Evolutionary conservation across 2,329 filamentous ascomycete genomes (phyloP), one percentile per base, ranked within the genome.

Genomic region (Sordariomycetes sp.): DNA sequence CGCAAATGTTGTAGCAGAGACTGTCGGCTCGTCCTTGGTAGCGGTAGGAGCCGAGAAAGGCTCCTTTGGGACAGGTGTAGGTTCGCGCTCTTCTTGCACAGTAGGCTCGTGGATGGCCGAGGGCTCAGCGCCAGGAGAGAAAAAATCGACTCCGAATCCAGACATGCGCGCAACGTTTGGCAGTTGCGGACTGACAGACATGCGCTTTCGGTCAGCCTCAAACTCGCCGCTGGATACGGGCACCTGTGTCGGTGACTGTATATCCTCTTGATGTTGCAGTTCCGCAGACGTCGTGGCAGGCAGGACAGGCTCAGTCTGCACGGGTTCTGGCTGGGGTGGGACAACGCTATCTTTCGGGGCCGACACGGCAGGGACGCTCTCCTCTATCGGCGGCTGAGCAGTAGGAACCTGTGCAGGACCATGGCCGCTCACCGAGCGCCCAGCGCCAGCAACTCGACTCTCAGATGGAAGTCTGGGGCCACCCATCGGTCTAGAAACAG

Each of bases 81-180:
- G 21, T 15, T 17, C 31, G 8, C 21, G 11, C 16, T 35, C 33
- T 24, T 24, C 33, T 14, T 32, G 29, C 8, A 27, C 16, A 14
- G 16, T 17, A 21, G 16, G n/a, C 16, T 30, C 25, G 9, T 10
- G 17, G 8, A 17, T 15, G 8, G 17, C 9, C 21, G 28, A 10
- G 20, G 19, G 12, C 18, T 24, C 32, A 12, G 36, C 20, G 20
- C 27, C 16, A 11, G 16, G 6, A 10, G 38, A 26, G 14, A 79
- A 77, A 28, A 79, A 60, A 38, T 77, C 72, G 27, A 70, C 58
- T 2, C 73, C 72, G 47, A 80, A 80, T 2, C 63, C 63, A 27
- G 76, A 80, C 58, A 79, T 60, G 18, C 75, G 70, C 10, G 64
- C 59, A 4, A 81, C 46, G 39, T 73, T 63, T 8, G 75, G 76